Percentiles rank a stretch among this genome's conserved stretches.
These are phyloP conservation scores for Vigna trinervia DNA, from an alignment of 306 rosid genomes.

Conservation along the genomic window DNA sequence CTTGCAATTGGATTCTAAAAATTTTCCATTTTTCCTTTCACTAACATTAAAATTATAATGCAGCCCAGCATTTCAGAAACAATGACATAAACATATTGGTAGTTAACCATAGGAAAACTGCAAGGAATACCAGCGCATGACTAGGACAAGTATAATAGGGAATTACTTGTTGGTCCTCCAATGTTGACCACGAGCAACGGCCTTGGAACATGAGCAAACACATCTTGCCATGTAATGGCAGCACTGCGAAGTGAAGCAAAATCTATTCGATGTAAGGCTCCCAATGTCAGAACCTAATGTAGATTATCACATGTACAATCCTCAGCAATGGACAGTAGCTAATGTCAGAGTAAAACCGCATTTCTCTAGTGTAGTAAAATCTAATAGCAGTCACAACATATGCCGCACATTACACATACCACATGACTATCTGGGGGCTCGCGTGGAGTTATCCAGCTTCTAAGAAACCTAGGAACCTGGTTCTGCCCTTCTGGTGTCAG, in stretches of 20 bases:
- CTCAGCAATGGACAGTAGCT: constrained; percentile 24
- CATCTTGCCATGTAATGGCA: constrained; percentile 86
- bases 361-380: constrained; percentile 31
- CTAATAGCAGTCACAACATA: constrained; percentile 7
- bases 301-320: constrained; percentile 38
- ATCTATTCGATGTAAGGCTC: constrained; percentile 92
- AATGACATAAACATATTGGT: constrained; percentile 10
- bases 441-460: constrained; percentile 85
- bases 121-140: constrained; percentile 11
- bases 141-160: constrained; percentile 24
- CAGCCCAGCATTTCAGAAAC: constrained; percentile 32
- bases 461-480: constrained; percentile 82
- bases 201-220: constrained; percentile 73
- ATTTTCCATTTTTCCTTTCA: neutral
- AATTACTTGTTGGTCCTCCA: constrained; percentile 87
- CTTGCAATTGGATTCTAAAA: neutral
- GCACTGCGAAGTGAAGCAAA: constrained; percentile 81
- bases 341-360: constrained; percentile 32
- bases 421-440: constrained; percentile 90
- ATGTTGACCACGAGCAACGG: constrained; percentile 88
- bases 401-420: constrained; percentile 59
- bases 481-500: constrained; percentile 75
- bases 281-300: constrained; percentile 77
- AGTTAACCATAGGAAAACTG: constrained; percentile 35
- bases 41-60: neutral